Conservation (phyloP, 495 filamentous ascomycete genomes). For the Aspergillus cavernicola region DNA sequence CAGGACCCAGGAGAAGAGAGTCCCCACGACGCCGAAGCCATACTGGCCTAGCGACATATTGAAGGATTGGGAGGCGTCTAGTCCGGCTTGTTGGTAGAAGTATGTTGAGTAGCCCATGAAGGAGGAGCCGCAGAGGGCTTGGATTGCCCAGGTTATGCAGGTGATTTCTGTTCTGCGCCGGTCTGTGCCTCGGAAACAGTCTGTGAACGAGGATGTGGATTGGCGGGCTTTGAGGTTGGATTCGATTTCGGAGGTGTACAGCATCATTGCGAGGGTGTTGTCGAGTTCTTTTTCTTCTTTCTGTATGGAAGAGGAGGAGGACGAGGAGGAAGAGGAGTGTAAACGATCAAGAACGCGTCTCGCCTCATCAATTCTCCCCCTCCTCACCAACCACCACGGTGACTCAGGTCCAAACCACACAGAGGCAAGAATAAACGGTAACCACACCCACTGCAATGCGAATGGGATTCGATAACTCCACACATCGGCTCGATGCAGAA, state of each 20-base stretch:
- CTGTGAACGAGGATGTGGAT: neutral
- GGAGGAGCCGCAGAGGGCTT: slow-evolving; percentile 11
- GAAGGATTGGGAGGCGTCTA: slow-evolving; percentile 9
- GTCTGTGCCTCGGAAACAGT: slow-evolving; percentile 3
- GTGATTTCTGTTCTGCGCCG: slow-evolving; percentile 9
- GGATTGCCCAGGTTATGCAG: slow-evolving; percentile 11
- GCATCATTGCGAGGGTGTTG: slow-evolving; percentile 67
- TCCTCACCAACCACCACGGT: slow-evolving; percentile 72
- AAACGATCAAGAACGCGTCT: slow-evolving; percentile 56
- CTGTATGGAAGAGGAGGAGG: neutral
- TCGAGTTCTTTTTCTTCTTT: slow-evolving; percentile 50
- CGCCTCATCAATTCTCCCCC: slow-evolving; percentile 56
- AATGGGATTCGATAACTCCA: slow-evolving; percentile 63
- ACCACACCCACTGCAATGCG: slow-evolving; percentile 73
- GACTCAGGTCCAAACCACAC: slow-evolving; percentile 64
- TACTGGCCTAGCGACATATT: slow-evolving; percentile 11
- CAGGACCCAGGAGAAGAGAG: slow-evolving; percentile 2
- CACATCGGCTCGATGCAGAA: slow-evolving; percentile 44
- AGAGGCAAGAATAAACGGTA: slow-evolving; percentile 59
- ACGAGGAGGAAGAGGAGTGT: slow-evolving; percentile 26
- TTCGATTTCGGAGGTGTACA: slow-evolving; percentile 5
- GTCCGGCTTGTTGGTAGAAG: slow-evolving; percentile 11
- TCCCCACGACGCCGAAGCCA: slow-evolving; percentile 5
- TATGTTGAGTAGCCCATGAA: slow-evolving; percentile 13
- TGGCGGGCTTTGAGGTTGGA: neutral